phyloP scores from a whole-genome alignment of 2,329 filamentous ascomycete genomes.

The Aspergillus ustus region DNA sequence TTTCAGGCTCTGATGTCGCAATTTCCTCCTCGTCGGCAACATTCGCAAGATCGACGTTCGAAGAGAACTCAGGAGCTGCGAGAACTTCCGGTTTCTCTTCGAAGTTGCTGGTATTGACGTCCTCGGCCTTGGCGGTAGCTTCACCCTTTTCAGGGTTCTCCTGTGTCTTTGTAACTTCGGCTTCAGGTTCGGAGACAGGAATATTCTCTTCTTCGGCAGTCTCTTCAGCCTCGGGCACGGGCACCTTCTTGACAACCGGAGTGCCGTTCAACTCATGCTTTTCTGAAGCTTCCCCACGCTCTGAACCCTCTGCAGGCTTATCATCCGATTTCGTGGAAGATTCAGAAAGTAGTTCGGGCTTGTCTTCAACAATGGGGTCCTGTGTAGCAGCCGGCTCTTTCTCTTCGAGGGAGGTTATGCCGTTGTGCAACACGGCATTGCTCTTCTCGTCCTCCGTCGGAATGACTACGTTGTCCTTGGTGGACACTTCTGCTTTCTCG shows the following conservation, averaged over 20 bases:
- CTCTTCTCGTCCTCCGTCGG: slow-evolving; percentile 7
- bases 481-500: slow-evolving; percentile 21
- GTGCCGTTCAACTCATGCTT: slow-evolving; percentile 21
- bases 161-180: slow-evolving; percentile 2
- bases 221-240: slow-evolving; percentile 6
- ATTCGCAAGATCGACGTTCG: background rate
- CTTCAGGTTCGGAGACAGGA: slow-evolving; percentile 3
- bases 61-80: slow-evolving; percentile 5
- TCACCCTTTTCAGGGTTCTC: slow-evolving; percentile 5
- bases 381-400: slow-evolving; percentile 8
- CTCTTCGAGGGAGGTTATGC: slow-evolving; percentile 10
- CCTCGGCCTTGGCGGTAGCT: background rate
- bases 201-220: slow-evolving; percentile 8
- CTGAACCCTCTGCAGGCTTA: slow-evolving; percentile 7
- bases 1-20: slow-evolving; percentile 15
- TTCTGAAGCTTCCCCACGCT: slow-evolving; percentile 11
- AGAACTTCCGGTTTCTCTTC: slow-evolving; percentile 5
- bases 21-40: slow-evolving; percentile 7
- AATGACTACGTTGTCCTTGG: slow-evolving; percentile 18
- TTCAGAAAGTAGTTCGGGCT: slow-evolving; percentile 14
- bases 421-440: slow-evolving; percentile 12
- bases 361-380: slow-evolving; percentile 16
- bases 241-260: slow-evolving; percentile 12
- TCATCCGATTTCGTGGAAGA: slow-evolving; percentile 2
- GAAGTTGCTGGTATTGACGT: background rate